A percentile compares a stretch with the other conserved stretches of the same genome.
These are phyloP conservation scores for Silene conica DNA, from an alignment of 148 eudicot species.

Conservation along the genomic window DNA sequence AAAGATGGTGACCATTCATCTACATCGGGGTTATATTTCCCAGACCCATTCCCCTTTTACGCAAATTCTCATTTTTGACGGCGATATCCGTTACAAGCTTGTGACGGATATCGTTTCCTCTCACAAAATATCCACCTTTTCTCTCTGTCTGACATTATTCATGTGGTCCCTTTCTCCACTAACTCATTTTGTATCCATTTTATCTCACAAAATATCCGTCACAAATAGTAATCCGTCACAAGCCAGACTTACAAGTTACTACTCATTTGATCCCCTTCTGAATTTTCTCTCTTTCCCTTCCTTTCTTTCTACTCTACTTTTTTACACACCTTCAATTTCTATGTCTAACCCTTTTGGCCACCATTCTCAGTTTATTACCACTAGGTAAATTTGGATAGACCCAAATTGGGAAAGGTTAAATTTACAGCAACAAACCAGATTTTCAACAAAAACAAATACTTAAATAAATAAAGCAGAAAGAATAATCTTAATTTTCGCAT, in stretches of 20 bases:
- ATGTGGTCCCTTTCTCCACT: too few species aligned
- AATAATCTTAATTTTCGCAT: conserved; percentile 8
- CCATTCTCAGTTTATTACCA: background rate
- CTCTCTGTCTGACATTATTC: too few species aligned
- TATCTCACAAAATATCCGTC: too few species aligned
- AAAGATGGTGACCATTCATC: conserved; percentile 37
- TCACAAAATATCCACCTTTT: too few species aligned
- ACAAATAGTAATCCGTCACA: too few species aligned
- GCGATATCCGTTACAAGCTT: too few species aligned
- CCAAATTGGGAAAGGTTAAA: conserved; percentile 8
- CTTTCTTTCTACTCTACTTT: conserved; percentile 4
- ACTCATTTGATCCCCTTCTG: conserved; percentile 20
- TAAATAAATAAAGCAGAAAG: background rate
- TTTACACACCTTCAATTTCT: background rate
- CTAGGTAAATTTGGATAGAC: background rate
- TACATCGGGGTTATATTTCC: conserved; percentile 32
- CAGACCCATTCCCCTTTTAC: conserved; percentile 20
- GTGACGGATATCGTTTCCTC: too few species aligned
- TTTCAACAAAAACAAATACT: background rate
- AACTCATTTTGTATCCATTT: too few species aligned
- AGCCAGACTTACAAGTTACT: too few species aligned
- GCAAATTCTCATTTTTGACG: too few species aligned
- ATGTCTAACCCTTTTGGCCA: background rate
- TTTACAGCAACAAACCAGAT: background rate
- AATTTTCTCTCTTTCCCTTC: conserved; percentile 10